phyloP scores from a whole-genome alignment of 108 stramenopile genomes.

The Chaetoceros tenuissimus region DNA sequence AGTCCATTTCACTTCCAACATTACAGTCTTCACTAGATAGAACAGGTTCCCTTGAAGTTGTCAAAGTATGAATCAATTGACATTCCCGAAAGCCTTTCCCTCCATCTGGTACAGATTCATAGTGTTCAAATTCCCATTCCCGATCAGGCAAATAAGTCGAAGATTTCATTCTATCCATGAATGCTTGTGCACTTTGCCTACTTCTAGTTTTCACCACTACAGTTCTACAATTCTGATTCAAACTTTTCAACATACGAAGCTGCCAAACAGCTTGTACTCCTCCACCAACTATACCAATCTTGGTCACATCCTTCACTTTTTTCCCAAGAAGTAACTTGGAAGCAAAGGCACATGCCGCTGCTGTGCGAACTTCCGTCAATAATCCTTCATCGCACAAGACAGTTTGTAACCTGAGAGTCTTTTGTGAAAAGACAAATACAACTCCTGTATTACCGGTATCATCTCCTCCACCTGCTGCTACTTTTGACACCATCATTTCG shows the following conservation, averaged over 20 bases:
- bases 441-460: not conserved
- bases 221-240: slow-evolving; percentile 32
- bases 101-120: slow-evolving; percentile 1
- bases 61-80: slow-evolving; percentile 57
- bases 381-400: slow-evolving; percentile 57
- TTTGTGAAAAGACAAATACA: slow-evolving; percentile 1
- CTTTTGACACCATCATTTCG: not conserved
- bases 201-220: slow-evolving; percentile 52
- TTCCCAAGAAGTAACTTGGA: slow-evolving; percentile 35
- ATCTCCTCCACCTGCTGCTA: slow-evolving; percentile 1
- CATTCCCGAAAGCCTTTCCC: slow-evolving; percentile 38
- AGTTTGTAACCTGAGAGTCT: slow-evolving; percentile 17
- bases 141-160: not conserved
- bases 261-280: slow-evolving; percentile 66
- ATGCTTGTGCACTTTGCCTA: slow-evolving; percentile 17
- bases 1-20: not conserved
- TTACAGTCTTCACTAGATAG: slow-evolving; percentile 10
- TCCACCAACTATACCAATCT: slow-evolving; percentile 56
- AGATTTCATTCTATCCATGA: slow-evolving; percentile 25
- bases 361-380: slow-evolving; percentile 63
- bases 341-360: slow-evolving; percentile 63
- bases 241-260: slow-evolving; percentile 28
- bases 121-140: not conserved
- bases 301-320: not conserved
- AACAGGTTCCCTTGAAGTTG: slow-evolving; percentile 43